Percentiles rank a stretch among this genome's conserved stretches.
Conservation (phyloP, 768 basidiomycete species). For the Leccinum fibrillosum region DNA sequence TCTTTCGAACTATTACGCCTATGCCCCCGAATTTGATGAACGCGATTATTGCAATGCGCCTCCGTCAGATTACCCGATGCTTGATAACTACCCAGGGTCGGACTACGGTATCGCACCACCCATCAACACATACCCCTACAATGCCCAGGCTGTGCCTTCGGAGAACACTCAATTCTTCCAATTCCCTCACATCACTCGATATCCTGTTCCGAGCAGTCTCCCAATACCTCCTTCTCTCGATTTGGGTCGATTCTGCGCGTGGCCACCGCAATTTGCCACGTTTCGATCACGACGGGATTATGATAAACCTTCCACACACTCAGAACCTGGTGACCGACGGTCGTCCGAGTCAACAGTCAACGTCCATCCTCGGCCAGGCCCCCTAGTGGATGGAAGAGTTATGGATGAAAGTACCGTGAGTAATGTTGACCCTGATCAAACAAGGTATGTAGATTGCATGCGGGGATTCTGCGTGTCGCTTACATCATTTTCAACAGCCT, state of each 20-base stretch:
- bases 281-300: constrained; percentile 12
- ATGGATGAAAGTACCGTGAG: background rate
- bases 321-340: constrained; percentile 8
- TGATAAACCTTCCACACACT: constrained; percentile 6
- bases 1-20: constrained; percentile 2
- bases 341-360: constrained; percentile 3
- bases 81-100: constrained; percentile 12
- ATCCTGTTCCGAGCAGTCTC: constrained; percentile 24
- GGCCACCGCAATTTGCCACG: constrained; percentile 1
- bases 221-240: constrained; percentile 7
- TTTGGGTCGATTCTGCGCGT: background rate
- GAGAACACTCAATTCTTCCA: constrained; percentile 24
- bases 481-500: background rate
- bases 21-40: constrained; percentile 10
- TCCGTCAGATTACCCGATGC: constrained; percentile 14
- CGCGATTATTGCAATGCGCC: constrained; percentile 3
- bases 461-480: background rate
- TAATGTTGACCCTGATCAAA: constrained; percentile 1
- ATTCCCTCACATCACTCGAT: constrained; percentile 25
- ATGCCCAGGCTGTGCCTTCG: constrained; percentile 11
- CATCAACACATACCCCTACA: constrained; percentile 10
- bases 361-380: constrained; percentile 9
- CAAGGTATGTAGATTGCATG: constrained; percentile 11
- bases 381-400: constrained; percentile 1
- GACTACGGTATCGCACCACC: constrained; percentile 14